A percentile compares a stretch with the other conserved stretches of the same genome.
Conservation (phyloP, 176 grass and related monocot species). For the Oryza glaberrima region DNA sequence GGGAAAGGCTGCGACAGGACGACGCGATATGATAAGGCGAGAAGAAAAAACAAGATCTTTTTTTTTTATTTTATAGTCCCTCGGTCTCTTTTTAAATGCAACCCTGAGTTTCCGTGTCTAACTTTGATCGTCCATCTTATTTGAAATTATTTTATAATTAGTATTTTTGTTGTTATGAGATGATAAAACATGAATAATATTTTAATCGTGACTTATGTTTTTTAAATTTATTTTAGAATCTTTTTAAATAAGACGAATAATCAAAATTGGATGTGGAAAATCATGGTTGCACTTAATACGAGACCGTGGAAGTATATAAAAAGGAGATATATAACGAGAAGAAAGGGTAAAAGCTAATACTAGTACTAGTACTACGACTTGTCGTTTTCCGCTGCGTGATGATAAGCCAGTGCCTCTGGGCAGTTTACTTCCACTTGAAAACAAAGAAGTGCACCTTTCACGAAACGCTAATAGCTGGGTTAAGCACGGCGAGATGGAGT, state of each 20-base stretch:
- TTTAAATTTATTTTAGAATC: fast-evolving
- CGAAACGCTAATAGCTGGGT: background rate
- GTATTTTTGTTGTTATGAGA: too few species aligned
- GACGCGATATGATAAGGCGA: too few species aligned
- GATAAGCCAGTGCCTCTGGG: background rate
- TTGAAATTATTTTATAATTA: too few species aligned
- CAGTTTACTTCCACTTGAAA: background rate
- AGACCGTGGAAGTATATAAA: background rate
- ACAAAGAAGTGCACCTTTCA: background rate
- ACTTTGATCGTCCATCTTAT: too few species aligned
- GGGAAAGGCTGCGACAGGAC: background rate
- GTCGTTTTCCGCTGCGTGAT: background rate
- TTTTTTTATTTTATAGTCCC: background rate
- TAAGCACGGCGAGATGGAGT: conserved; percentile 3
- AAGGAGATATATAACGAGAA: background rate
- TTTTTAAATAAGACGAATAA: too few species aligned
- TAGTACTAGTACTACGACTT: background rate
- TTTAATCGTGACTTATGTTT: too few species aligned
- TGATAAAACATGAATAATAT: too few species aligned
- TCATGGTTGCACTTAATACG: too few species aligned
- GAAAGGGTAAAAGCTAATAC: background rate
- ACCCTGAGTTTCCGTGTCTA: too few species aligned
- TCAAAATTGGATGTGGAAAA: too few species aligned
- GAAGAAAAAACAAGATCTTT: too few species aligned
- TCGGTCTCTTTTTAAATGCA: too few species aligned